phyloP scores from a whole-genome alignment of 108 stramenopile genomes.

The Conticribra guillardii region DNA sequence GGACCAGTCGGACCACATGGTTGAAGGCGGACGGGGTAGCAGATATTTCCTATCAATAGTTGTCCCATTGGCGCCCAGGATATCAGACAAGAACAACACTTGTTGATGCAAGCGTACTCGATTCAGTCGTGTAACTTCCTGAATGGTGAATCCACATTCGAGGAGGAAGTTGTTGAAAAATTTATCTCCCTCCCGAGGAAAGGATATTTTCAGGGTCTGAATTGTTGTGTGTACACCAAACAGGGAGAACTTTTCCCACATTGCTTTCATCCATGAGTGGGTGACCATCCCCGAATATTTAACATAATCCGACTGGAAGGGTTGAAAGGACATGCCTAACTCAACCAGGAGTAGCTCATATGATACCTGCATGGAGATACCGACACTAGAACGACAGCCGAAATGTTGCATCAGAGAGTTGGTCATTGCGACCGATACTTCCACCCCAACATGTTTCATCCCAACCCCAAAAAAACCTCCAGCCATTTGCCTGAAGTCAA shows the following conservation, averaged over 20 bases:
- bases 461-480: constrained; percentile 19
- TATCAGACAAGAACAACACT: no score
- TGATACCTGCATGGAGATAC: not conserved
- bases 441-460: not conserved
- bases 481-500: not conserved
- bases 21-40: no score
- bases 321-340: constrained; percentile 5
- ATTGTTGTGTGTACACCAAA: not conserved
- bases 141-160: no score
- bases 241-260: constrained; percentile 13
- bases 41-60: no score
- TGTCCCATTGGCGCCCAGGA: no score
- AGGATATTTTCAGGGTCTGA: not conserved
- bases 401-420: constrained; percentile 12
- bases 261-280: not conserved
- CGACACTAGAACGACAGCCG: constrained; percentile 1
- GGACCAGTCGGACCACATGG: no score
- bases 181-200: constrained; percentile 8
- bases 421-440: not conserved
- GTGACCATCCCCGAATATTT: not conserved
- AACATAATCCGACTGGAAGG: not conserved
- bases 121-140: constrained; percentile 5
- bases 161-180: constrained; percentile 8
- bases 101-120: constrained; percentile 8
- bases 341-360: not conserved